Percentiles rank a stretch among this genome's conserved stretches.
Conservation (phyloP, 2,329 filamentous ascomycete species). For the Phaeosphaeriaceae sp. region DNA sequence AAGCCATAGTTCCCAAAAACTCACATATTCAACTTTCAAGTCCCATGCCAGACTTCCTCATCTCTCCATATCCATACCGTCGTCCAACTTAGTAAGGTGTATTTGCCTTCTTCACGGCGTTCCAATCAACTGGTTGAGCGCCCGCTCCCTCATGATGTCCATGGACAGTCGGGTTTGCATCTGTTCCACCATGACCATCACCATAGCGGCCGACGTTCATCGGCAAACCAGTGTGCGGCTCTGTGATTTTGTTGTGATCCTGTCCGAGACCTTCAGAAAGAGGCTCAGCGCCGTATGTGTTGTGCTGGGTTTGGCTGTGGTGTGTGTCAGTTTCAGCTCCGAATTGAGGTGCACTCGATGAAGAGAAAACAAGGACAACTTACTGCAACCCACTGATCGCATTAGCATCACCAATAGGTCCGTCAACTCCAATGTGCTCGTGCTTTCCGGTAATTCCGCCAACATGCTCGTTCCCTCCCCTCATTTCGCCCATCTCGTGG, state of each 20-base stretch:
- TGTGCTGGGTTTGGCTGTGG: constrained; percentile 22
- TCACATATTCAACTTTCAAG: neutral
- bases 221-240: constrained; percentile 50
- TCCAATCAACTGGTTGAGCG: constrained; percentile 20
- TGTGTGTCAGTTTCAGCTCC: neutral
- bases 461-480: constrained; percentile 33
- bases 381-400: constrained; percentile 39
- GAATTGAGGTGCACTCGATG: too few relatives aligned
- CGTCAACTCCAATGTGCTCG: constrained; percentile 40
- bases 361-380: constrained; percentile 9
- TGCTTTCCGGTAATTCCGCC: constrained; percentile 23
- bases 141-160: constrained; percentile 29
- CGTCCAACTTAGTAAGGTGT: constrained; percentile 30
- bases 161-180: constrained; percentile 38
- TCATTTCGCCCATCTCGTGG: constrained; percentile 15
- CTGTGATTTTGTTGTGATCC: constrained; percentile 31
- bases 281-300: constrained; percentile 29
- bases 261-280: constrained; percentile 22
- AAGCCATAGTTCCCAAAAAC: neutral
- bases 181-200: constrained; percentile 46
- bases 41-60: neutral
- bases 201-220: constrained; percentile 52
- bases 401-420: constrained; percentile 34
- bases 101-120: constrained; percentile 35
- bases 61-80: neutral